These are phyloP conservation scores for Penicillium malachiteum DNA, from an alignment of 495 filamentous ascomycete species.

Conservation along the genomic window DNA sequence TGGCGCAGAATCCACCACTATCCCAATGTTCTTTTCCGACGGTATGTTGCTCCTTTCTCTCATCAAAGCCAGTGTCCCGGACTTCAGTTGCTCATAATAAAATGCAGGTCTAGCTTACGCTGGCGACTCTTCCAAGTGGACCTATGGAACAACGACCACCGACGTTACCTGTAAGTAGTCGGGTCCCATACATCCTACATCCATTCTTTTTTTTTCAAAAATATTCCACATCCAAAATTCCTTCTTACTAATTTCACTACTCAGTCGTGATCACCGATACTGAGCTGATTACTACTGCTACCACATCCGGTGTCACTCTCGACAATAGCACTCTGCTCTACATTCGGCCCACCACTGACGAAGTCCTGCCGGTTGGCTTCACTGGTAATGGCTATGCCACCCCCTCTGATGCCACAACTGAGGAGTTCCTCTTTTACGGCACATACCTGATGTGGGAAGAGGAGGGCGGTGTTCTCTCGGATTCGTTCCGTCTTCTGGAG, in stretches of 20 bases:
- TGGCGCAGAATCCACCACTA: neutral
- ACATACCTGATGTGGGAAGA: conserved; percentile 22
- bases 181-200: too few species aligned
- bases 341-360: conserved; percentile 17
- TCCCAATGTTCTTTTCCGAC: conserved; percentile 23
- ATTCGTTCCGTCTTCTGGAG: conserved; percentile 24
- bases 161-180: conserved; percentile 24
- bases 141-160: conserved; percentile 17
- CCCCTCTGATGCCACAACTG: conserved; percentile 13
- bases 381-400: conserved; percentile 14
- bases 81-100: neutral
- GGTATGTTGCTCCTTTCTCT: conserved; percentile 5
- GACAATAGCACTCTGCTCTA: conserved; percentile 21
- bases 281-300: conserved; percentile 16
- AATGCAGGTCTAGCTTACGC: conserved; percentile 23
- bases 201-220: neutral
- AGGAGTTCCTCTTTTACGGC: conserved; percentile 22
- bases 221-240: neutral
- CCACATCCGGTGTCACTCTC: conserved; percentile 18
- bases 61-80: neutral
- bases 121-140: conserved; percentile 24
- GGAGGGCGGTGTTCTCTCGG: conserved; percentile 7
- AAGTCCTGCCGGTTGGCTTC: conserved; percentile 21
- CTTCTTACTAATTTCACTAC: neutral
- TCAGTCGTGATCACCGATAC: conserved; percentile 16